These are phyloP conservation scores for Sugiyamaella sp. DNA, from an alignment of 1,139 yeast genomes.

Conservation along the genomic window DNA sequence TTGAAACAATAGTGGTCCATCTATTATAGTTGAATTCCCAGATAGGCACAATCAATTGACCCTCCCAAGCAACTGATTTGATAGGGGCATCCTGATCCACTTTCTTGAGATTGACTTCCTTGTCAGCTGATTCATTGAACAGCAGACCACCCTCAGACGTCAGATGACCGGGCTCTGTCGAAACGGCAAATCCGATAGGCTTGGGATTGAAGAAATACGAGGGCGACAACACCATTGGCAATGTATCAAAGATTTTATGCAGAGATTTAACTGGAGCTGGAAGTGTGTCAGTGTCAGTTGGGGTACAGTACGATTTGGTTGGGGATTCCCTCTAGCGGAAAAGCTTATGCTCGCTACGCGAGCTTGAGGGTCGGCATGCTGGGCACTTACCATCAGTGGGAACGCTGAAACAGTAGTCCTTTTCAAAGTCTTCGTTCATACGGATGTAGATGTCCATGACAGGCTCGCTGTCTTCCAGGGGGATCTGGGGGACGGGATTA, in stretches of 20 bases:
- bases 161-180: conserved; percentile 80
- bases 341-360: background rate
- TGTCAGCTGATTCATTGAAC: conserved; percentile 62
- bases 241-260: conserved; percentile 58
- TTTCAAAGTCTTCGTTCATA: conserved; percentile 79
- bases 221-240: conserved; percentile 82
- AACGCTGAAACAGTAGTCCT: conserved; percentile 87
- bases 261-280: conserved; percentile 56
- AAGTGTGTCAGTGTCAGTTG: background rate
- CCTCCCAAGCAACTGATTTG: conserved; percentile 74
- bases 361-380: background rate
- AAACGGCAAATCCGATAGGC: conserved; percentile 69
- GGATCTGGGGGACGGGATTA: conserved; percentile 12
- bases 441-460: conserved; percentile 73
- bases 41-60: conserved; percentile 81
- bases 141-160: conserved; percentile 82
- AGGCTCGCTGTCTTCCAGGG: conserved; percentile 16
- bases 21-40: conserved; percentile 66
- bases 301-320: background rate
- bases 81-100: conserved; percentile 47
- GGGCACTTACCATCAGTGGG: conserved; percentile 44
- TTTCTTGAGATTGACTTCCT: conserved; percentile 48
- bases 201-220: conserved; percentile 64
- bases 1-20: conserved; percentile 49
- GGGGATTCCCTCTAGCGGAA: background rate